Evolutionary conservation across 2,329 filamentous ascomycete species (phyloP).

Genomic region (Fusarium heterosporum): DNA sequence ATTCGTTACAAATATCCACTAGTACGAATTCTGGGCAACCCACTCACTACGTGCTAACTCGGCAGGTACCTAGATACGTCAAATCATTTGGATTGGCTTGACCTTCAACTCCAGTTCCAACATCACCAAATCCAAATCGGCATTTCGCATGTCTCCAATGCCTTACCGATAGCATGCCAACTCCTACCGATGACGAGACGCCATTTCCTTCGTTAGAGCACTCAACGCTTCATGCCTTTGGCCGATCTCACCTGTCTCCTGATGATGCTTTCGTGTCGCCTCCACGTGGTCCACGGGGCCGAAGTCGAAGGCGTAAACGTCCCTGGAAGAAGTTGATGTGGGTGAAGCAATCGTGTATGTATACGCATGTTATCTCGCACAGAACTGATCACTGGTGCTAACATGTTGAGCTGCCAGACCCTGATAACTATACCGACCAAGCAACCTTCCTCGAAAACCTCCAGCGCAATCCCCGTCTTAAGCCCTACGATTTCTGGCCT

Average conservation of each 20-base stretch:
- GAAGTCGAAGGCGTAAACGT: conserved; percentile 75
- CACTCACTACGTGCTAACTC: conserved; percentile 12
- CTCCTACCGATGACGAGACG: conserved; percentile 55
- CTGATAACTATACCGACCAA: conserved; percentile 99
- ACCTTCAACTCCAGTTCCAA: conserved; percentile 9
- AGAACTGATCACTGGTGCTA: neutral
- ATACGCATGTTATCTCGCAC: neutral
- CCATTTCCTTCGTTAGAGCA: conserved; percentile 51
- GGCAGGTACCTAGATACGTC: conserved; percentile 3
- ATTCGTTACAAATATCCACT: conserved; percentile 31
- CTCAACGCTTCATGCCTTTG: conserved; percentile 52
- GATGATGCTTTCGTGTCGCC: conserved; percentile 85
- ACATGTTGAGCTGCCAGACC: conserved; percentile 66
- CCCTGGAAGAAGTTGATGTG: conserved; percentile 96
- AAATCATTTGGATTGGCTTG: conserved; percentile 28
- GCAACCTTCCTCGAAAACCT: conserved; percentile 96
- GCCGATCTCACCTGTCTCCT: conserved; percentile 79
- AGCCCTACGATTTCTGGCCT: conserved; percentile 98
- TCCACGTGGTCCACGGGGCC: conserved; percentile 67
- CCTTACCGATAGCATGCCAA: conserved; percentile 49
- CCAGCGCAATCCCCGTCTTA: conserved; percentile 90
- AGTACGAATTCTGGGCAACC: conserved; percentile 36
- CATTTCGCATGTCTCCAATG: conserved; percentile 28
- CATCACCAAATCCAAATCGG: conserved; percentile 12
- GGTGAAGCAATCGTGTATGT: conserved; percentile 93